Conservation (phyloP, 306 rosid genomes). For the Vicia faba region DNA sequence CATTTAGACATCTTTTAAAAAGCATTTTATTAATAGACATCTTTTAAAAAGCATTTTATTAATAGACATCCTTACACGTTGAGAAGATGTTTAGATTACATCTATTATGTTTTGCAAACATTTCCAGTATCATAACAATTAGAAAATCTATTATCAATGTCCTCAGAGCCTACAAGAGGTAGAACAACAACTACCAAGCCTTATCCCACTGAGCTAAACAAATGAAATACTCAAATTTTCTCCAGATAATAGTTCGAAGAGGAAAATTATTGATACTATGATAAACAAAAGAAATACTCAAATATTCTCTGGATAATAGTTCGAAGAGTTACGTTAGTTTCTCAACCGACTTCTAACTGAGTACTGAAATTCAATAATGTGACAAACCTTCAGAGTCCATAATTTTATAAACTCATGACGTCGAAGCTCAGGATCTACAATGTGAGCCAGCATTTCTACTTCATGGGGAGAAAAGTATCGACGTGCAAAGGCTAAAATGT, state of each 20-base stretch:
- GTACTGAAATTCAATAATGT: neutral
- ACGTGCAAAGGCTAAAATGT: constrained; percentile 69
- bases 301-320: constrained; percentile 10
- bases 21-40: no score
- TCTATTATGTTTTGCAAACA: neutral
- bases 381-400: constrained; percentile 54
- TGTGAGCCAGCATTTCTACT: constrained; percentile 59
- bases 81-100: constrained; percentile 9
- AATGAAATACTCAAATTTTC: no score
- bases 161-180: no score
- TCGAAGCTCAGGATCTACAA: constrained; percentile 75
- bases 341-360: constrained; percentile 16
- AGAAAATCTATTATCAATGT: constrained; percentile 20
- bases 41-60: no score
- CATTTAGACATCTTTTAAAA: constrained; percentile 1
- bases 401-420: constrained; percentile 69
- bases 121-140: constrained; percentile 7
- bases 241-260: no score
- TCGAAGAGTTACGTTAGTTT: constrained; percentile 2
- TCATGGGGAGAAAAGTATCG: constrained; percentile 78
- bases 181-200: no score
- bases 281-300: neutral
- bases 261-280: no score
- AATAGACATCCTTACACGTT: neutral
- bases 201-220: no score